Evolutionary conservation across 495 filamentous ascomycete genomes (phyloP).

Genomic region (Clohesyomyces aquaticus): DNA sequence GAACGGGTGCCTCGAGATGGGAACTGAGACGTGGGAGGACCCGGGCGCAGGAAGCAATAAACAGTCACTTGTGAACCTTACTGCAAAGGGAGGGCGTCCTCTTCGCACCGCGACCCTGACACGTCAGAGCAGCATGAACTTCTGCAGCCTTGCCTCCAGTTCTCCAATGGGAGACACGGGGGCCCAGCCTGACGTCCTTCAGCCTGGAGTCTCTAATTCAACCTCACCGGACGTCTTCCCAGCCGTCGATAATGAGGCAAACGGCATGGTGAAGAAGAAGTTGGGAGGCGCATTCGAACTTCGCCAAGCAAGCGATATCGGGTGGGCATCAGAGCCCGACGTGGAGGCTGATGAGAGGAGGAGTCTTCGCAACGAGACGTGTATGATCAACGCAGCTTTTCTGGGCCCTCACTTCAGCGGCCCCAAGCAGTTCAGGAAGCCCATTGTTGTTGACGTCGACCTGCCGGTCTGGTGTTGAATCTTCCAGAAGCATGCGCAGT

Average conservation of each 20-base stretch:
- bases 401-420: slow-evolving; percentile 63
- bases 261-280: slow-evolving; percentile 12
- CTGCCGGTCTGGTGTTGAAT: slow-evolving; percentile 58
- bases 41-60: slow-evolving; percentile 58
- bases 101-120: slow-evolving; percentile 50
- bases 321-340: slow-evolving; percentile 35
- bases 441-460: slow-evolving; percentile 78
- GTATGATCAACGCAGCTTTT: slow-evolving; percentile 76
- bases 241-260: slow-evolving; percentile 22
- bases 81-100: slow-evolving; percentile 51
- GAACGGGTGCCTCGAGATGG: slow-evolving; percentile 44
- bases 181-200: slow-evolving; percentile 31
- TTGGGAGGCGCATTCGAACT: slow-evolving; percentile 20
- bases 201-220: slow-evolving; percentile 27
- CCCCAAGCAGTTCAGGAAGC: slow-evolving; percentile 68
- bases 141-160: slow-evolving; percentile 9
- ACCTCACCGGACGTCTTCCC: slow-evolving; percentile 28
- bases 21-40: slow-evolving; percentile 51
- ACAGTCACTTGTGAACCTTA: slow-evolving; percentile 62
- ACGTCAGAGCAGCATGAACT: slow-evolving; percentile 27
- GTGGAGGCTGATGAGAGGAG: slow-evolving; percentile 45
- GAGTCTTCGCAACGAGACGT: slow-evolving; percentile 63
- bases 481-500: slow-evolving; percentile 4
- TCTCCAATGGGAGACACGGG: slow-evolving; percentile 11
- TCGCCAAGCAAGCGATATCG: slow-evolving; percentile 30